Base-by-base conservation (phyloP, 768 basidiomycete species). In the Calocybe gangraenosa region DNA sequence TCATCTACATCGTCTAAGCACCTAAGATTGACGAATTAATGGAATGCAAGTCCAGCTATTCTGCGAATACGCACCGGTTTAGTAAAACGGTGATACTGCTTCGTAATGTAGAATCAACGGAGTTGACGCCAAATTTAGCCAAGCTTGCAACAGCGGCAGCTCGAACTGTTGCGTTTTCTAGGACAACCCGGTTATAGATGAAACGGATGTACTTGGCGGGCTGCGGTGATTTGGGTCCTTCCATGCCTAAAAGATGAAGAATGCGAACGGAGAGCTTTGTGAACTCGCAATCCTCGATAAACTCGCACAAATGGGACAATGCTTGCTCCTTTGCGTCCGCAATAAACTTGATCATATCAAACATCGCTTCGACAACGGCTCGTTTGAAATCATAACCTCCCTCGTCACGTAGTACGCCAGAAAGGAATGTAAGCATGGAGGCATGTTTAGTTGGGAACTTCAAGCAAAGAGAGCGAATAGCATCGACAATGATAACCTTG, bases 331-430 rank as follows among this genome's bases (percentile, higher is more conserved):
- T 95, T 70, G 87, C 90, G 41, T 97, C 95, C 36, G 73, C 71
- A 58, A 99, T 97, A 68, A 81, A 98, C 62, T 95, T 97, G 76
- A 99, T 91, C 96, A 99, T 99, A 66, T 99, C 96, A 62, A 99
- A 98, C 61, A 99, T 98, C 15, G 96, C 95, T 67, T 98, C 96
- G 25, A 99, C 96, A 38, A 98, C 92, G 6, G 96, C 92, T 37
- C 94, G 92, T 70, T 99, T 99, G 76, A 97, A 99, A 62, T 99
- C 96, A 66, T 97, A 98, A 4, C 96, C 96, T 45, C 96, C 96
- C 67, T 99, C 96, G 58, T 99, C 96, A 37, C 96, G 84, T 37
- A 99, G 78, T 20, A 98, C 91, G 43, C 95, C 92, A 36, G 92
- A 93, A 23, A 99, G 77, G 82, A 99, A 99, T 3, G 86, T 81